These are phyloP conservation scores for Acanthamoeba royreba DNA, from an alignment of 208 protist genomes.

Conservation along the genomic window DNA sequence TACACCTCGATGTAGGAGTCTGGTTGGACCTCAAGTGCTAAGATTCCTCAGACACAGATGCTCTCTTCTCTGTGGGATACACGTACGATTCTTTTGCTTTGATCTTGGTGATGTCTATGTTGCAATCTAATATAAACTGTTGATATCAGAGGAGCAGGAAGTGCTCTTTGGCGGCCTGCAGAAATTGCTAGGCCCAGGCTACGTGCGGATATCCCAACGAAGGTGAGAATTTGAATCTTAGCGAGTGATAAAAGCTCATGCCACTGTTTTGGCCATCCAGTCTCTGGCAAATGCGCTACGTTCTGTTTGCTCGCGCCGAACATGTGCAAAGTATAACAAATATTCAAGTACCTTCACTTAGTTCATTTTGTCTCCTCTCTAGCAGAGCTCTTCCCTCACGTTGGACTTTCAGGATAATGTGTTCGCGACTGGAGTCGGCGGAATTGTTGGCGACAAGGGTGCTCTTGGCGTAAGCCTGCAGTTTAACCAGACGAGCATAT, in stretches of 20 bases:
- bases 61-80: conserved; percentile 30
- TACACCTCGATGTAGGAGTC: neutral
- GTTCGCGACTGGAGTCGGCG: conserved; percentile 33
- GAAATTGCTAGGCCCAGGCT: neutral
- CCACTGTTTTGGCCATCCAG: no score
- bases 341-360: neutral
- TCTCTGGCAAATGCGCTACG: conserved; percentile 25
- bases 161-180: conserved; percentile 18
- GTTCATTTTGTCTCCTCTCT: neutral
- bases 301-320: neutral
- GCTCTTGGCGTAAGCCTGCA: conserved; percentile 54
- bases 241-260: no score
- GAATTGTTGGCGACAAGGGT: conserved; percentile 69
- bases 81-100: neutral
- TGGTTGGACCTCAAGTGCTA: neutral
- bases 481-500: conserved; percentile 43
- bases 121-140: neutral
- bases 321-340: neutral
- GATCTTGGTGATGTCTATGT: neutral
- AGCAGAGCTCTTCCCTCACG: neutral
- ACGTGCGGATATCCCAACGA: neutral
- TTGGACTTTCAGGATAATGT: neutral
- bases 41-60: conserved; percentile 34
- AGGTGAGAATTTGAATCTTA: neutral
- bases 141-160: neutral